A percentile compares a stretch with the other conserved stretches of the same genome.
Conservation (phyloP, 164 flowering plant species). For the Buxus sempervirens region DNA sequence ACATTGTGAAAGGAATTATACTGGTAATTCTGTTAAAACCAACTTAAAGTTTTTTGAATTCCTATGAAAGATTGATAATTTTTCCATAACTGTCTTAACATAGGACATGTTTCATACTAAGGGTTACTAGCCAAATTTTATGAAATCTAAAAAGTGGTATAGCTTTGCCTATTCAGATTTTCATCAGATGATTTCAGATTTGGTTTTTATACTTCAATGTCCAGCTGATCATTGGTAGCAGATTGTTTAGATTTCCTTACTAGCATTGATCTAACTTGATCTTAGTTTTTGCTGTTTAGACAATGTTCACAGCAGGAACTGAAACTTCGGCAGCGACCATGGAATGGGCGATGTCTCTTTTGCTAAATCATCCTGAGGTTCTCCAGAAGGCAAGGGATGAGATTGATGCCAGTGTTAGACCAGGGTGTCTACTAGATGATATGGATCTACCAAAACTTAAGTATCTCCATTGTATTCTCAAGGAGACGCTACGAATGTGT, state of each 20-base stretch:
- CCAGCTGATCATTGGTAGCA: no score
- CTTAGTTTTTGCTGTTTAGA: neutral
- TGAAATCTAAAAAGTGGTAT: no score
- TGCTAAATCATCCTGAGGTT: neutral
- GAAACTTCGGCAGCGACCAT: neutral
- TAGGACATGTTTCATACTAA: no score
- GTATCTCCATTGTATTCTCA: conserved; percentile 4
- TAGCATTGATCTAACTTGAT: no score
- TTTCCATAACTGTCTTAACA: no score
- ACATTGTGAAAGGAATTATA: conserved; percentile 25
- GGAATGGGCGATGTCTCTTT: conserved; percentile 1
- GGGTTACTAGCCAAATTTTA: no score
- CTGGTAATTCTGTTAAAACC: conserved; percentile 15
- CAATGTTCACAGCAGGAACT: neutral
- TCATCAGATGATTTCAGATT: no score
- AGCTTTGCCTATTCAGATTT: no score
- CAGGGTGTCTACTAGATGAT: neutral
- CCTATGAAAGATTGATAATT: no score
- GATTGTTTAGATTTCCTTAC: no score
- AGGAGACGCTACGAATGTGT: conserved; percentile 6
- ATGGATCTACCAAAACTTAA: neutral
- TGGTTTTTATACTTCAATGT: no score
- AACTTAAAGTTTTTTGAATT: no score
- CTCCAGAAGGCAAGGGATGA: conserved; percentile 2
- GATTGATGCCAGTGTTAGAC: neutral